Percentiles rank a stretch among this genome's conserved stretches.
These are phyloP conservation scores for Talaromyces piceae DNA, from an alignment of 2,329 filamentous ascomycete species.

Conservation along the genomic window DNA sequence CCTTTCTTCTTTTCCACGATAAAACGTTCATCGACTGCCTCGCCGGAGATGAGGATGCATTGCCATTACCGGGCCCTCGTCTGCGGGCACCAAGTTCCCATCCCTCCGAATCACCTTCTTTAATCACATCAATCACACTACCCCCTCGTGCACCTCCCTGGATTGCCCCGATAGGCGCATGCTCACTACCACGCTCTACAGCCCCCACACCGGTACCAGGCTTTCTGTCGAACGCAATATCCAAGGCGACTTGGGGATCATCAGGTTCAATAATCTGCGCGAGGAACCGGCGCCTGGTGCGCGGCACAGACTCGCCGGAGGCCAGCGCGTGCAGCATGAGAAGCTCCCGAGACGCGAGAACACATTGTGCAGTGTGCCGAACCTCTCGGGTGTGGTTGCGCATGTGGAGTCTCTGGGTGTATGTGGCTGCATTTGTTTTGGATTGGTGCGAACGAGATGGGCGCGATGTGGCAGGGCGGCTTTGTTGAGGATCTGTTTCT, in stretches of 20 bases:
- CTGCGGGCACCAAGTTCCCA: neutral
- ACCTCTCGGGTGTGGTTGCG: constrained; percentile 21
- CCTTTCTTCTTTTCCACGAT: neutral
- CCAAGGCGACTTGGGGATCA: constrained; percentile 13
- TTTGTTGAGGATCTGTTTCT: neutral
- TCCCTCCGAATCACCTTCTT: constrained; percentile 2
- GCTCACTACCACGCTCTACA: neutral
- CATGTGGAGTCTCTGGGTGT: neutral
- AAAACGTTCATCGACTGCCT: neutral
- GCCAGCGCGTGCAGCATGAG: constrained; percentile 34
- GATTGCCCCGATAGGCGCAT: neutral
- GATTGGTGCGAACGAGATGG: neutral
- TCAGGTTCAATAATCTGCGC: constrained; percentile 27
- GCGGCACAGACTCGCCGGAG: constrained; percentile 28
- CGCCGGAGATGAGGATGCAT: neutral
- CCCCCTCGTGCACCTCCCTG: neutral
- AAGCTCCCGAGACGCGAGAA: constrained; percentile 32
- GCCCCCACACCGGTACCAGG: neutral
- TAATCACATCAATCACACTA: constrained; percentile 4
- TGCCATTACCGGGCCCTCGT: neutral
- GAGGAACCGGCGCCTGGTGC: constrained; percentile 30
- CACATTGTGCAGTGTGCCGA: constrained; percentile 30
- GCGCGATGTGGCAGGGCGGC: neutral
- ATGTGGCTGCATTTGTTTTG: neutral
- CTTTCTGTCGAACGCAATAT: neutral